Conservation (phyloP, 2,329 filamentous ascomycete species). For the Colletotrichum horii region DNA sequence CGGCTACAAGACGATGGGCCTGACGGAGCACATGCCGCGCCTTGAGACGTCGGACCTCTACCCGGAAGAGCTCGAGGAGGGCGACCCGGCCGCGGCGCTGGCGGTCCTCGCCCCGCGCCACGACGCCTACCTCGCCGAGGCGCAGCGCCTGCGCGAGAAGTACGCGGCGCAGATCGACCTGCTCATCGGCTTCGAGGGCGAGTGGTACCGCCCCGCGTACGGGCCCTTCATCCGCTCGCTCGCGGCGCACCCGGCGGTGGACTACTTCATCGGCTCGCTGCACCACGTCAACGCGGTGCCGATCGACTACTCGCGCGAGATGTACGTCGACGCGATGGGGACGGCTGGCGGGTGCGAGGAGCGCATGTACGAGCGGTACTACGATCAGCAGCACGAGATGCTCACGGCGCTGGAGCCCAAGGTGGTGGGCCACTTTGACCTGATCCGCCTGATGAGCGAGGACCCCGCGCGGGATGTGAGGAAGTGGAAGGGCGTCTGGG, state of each 20-base stretch:
- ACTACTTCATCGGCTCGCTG: slow-evolving; percentile 92
- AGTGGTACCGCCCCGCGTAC: slow-evolving; percentile 82
- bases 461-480: slow-evolving; percentile 68
- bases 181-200: slow-evolving; percentile 88
- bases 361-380: slow-evolving; percentile 81
- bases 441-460: slow-evolving; percentile 81
- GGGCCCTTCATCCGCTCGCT: slow-evolving; percentile 61
- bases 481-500: slow-evolving; percentile 71
- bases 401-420: slow-evolving; percentile 72
- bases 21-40: slow-evolving; percentile 96
- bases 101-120: slow-evolving; percentile 60
- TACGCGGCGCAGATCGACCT: slow-evolving; percentile 78
- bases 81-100: slow-evolving; percentile 53
- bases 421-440: slow-evolving; percentile 92
- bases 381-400: slow-evolving; percentile 87
- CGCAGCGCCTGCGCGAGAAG: slow-evolving; percentile 70
- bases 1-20: slow-evolving; percentile 81
- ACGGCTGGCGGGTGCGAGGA: slow-evolving; percentile 65
- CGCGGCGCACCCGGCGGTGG: slow-evolving; percentile 67
- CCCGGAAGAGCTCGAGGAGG: slow-evolving; percentile 77
- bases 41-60: slow-evolving; percentile 78
- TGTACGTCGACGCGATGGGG: slow-evolving; percentile 69
- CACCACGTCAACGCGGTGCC: slow-evolving; percentile 88
- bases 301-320: slow-evolving; percentile 80
- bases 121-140: slow-evolving; percentile 77